phyloP scores from a whole-genome alignment of 768 basidiomycete species.

The Macrolepiota dolichaula region DNA sequence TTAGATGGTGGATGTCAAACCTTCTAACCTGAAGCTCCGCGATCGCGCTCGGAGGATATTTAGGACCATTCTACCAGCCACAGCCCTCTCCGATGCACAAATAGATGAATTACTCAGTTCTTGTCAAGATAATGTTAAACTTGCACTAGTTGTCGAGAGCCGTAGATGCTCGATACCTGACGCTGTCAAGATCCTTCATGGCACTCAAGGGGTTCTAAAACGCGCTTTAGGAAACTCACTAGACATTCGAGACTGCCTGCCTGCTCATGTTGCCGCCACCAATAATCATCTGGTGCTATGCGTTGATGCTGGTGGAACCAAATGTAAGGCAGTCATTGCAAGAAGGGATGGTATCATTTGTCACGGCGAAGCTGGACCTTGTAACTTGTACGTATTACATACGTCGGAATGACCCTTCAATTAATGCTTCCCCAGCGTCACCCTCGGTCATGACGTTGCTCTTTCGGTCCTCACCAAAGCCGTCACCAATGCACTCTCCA shows the following conservation, averaged over 20 bases:
- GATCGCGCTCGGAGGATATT: slow-evolving; percentile 29
- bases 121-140: slow-evolving; percentile 28
- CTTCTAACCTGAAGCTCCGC: slow-evolving; percentile 26
- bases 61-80: slow-evolving; percentile 20
- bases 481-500: slow-evolving; percentile 13
- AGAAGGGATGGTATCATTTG: slow-evolving; percentile 17
- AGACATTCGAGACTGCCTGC: background rate
- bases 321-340: slow-evolving; percentile 21
- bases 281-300: slow-evolving; percentile 16
- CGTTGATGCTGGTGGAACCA: slow-evolving; percentile 26
- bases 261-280: background rate
- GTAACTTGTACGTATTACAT: slow-evolving; percentile 22
- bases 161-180: slow-evolving; percentile 18
- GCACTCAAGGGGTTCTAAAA: slow-evolving; percentile 20
- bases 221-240: slow-evolving; percentile 14
- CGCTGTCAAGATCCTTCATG: slow-evolving; percentile 15
- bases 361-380: slow-evolving; percentile 22
- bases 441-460: slow-evolving; percentile 22
- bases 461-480: slow-evolving; percentile 17
- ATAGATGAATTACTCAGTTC: slow-evolving; percentile 26
- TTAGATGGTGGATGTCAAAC: slow-evolving; percentile 32
- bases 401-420: background rate
- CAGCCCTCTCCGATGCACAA: slow-evolving; percentile 19
- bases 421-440: slow-evolving; percentile 15
- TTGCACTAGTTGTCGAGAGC: slow-evolving; percentile 26